Base-by-base conservation (phyloP, 2,329 filamentous ascomycete genomes). In the Botryosphaeria dothidea region DNA sequence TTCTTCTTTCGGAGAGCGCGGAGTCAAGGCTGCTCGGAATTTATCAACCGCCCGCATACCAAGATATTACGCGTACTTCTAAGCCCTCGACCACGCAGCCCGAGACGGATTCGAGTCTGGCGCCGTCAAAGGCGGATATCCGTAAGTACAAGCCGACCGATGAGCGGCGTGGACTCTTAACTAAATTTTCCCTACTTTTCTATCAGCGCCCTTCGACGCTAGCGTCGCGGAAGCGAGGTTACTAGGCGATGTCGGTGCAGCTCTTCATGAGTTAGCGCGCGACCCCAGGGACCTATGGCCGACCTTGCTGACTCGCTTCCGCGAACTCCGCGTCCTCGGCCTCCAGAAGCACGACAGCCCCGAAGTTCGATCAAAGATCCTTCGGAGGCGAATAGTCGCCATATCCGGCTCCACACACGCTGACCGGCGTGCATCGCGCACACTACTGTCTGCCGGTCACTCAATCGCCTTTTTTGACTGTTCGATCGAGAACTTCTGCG, bases 401-500 rank as follows among this genome's bases (percentile, higher is more conserved):
- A 23, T 67, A 36, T 52, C 31, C 34, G 29, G 25, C 31, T 66
- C 64, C 2, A 64, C 49, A 2, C 54, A 68, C 13, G 34, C 46
- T 27, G 43, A 34, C 19, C 46, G 65, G 41, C 29, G 36, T 29
- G 38, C 11, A 7, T 58, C 48, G n/a, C 27, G n/a, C 15, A 56
- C 65, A 23, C 48, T 67, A 4, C 71, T 72, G 36, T 66, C 51
- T 34, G 36, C 66, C 13, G 11, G 36, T 1, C 67, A 74, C 62
- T 56, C 71, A 13, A 31, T 67, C 11, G 65, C 64, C 4, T 62
- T 73, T 6, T 54, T 65, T 19, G 29, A 63, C 29, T 43, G 43
- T 21, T 29, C 68, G 23, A 31, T 72, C 34, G 57, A 67, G 7
- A 38, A 65, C 38, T 65, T 68, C 61, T 67, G 60, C 23, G 23